Conservation (phyloP, 1,284 basidiomycete species). For the Ustilago shanxiensis region DNA sequence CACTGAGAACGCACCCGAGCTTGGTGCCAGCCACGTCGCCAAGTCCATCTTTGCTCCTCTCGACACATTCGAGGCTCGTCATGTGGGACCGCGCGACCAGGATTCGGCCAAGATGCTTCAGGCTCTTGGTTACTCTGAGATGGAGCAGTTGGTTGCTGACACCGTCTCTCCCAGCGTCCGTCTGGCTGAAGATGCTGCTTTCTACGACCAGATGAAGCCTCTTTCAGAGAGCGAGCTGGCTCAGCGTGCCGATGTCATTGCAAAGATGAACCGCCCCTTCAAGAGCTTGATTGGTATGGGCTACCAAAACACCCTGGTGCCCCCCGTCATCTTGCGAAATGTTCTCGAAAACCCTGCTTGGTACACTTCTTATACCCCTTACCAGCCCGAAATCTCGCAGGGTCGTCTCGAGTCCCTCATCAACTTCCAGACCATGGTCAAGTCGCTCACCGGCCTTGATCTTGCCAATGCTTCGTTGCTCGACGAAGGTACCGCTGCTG, state of each 20-base stretch:
- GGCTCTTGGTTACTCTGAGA: conserved; percentile 61
- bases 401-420: conserved; percentile 93
- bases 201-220: conserved; percentile 74
- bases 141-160: conserved; percentile 64
- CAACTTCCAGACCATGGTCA: conserved; percentile 97
- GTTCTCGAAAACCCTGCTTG: conserved; percentile 93
- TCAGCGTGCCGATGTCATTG: conserved; percentile 81
- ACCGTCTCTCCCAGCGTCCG: conserved; percentile 63
- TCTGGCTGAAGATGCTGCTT: conserved; percentile 76
- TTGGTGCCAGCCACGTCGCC: conserved; percentile 51
- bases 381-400: conserved; percentile 90
- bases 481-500: conserved; percentile 69
- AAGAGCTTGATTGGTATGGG: conserved; percentile 98
- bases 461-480: conserved; percentile 73
- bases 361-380: conserved; percentile 97
- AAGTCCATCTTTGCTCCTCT: conserved; percentile 64
- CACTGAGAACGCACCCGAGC: conserved; percentile 54
- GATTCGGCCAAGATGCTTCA: conserved; percentile 62
- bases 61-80: conserved; percentile 64
- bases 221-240: conserved; percentile 89
- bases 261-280: conserved; percentile 81
- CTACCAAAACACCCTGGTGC: conserved; percentile 77
- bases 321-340: conserved; percentile 67
- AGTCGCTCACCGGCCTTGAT: conserved; percentile 92
- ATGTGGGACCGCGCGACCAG: conserved; percentile 63